Conservation (phyloP, 306 rosid species). For the Malus sieversii region DNA sequence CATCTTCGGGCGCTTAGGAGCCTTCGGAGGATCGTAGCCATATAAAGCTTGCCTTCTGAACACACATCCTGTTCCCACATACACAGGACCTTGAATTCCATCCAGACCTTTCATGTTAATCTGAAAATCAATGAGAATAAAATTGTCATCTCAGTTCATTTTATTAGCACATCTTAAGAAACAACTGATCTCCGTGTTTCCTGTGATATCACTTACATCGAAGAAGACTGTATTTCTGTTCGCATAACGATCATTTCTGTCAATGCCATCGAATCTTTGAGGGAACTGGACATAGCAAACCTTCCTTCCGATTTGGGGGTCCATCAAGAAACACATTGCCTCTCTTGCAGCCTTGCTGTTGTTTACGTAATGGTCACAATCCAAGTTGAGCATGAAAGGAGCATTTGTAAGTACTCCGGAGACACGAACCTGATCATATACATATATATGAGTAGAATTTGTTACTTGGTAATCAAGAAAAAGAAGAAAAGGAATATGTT, state of each 20-base stretch:
- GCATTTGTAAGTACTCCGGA: slow-evolving; percentile 91
- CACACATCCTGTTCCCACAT: slow-evolving; percentile 97
- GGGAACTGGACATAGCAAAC: slow-evolving; percentile 93
- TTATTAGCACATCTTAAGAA: neutral
- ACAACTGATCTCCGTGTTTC: neutral
- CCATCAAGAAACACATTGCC: slow-evolving; percentile 97
- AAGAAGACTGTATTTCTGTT: slow-evolving; percentile 88
- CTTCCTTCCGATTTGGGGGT: slow-evolving; percentile 72
- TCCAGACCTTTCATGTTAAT: slow-evolving; percentile 97
- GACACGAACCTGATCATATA: slow-evolving; percentile 66
- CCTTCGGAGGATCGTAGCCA: slow-evolving; percentile 86
- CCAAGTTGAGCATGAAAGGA: slow-evolving; percentile 88
- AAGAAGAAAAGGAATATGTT: slow-evolving; percentile 11
- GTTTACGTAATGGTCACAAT: slow-evolving; percentile 87
- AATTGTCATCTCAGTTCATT: neutral
- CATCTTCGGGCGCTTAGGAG: slow-evolving; percentile 92
- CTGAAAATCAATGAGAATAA: slow-evolving; percentile 35
- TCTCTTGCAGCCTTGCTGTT: slow-evolving; percentile 79
- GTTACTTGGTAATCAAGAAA: neutral
- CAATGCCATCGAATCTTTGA: slow-evolving; percentile 84
- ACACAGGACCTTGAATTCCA: slow-evolving; percentile 94
- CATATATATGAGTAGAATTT: neutral
- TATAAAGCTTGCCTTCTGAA: slow-evolving; percentile 91
- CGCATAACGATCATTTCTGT: slow-evolving; percentile 82
- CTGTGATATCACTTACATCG: slow-evolving; percentile 41